Conservation (phyloP, 495 filamentous ascomycete species). For the Talaromyces stipitatus region DNA sequence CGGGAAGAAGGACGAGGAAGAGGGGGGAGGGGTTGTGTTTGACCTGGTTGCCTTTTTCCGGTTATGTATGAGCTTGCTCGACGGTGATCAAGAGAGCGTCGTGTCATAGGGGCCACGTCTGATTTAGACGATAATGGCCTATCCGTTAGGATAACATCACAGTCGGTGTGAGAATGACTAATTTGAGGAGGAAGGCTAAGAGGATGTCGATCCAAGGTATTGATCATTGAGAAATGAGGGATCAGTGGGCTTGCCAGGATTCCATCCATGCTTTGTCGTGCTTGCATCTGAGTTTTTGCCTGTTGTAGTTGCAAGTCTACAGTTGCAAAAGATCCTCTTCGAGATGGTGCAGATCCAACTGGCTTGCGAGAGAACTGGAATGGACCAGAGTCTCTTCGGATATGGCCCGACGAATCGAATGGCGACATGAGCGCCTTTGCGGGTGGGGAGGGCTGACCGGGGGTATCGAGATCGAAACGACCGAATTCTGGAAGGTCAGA, state of each 20-base stretch:
- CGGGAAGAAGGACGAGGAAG: slow-evolving; percentile 18
- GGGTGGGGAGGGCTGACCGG: slow-evolving; percentile 16
- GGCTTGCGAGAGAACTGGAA: slow-evolving; percentile 33
- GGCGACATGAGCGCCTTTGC: slow-evolving; percentile 19
- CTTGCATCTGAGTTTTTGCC: slow-evolving; percentile 1
- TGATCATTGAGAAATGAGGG: slow-evolving; percentile 34
- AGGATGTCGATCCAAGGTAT: slow-evolving; percentile 6
- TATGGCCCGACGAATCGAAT: slow-evolving; percentile 15
- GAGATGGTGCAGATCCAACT: slow-evolving; percentile 28
- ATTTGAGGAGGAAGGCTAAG: not conserved
- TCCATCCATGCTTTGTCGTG: not conserved
- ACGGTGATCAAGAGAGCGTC: not conserved
- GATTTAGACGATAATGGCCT: not conserved
- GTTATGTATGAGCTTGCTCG: not conserved
- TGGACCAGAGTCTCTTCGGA: slow-evolving; percentile 15
- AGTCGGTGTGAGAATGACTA: not conserved
- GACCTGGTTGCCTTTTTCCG: not conserved
- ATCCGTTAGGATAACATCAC: not conserved
- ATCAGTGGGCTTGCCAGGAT: slow-evolving; percentile 20
- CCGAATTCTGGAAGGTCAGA: slow-evolving; percentile 48
- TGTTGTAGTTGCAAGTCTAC: slow-evolving; percentile 19
- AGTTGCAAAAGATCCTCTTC: slow-evolving; percentile 21
- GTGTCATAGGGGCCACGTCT: not conserved
- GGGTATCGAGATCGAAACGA: slow-evolving; percentile 19
- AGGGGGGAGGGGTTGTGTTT: not conserved